Conservation (phyloP, 768 basidiomycete genomes). For the Mycena polygramma region DNA sequence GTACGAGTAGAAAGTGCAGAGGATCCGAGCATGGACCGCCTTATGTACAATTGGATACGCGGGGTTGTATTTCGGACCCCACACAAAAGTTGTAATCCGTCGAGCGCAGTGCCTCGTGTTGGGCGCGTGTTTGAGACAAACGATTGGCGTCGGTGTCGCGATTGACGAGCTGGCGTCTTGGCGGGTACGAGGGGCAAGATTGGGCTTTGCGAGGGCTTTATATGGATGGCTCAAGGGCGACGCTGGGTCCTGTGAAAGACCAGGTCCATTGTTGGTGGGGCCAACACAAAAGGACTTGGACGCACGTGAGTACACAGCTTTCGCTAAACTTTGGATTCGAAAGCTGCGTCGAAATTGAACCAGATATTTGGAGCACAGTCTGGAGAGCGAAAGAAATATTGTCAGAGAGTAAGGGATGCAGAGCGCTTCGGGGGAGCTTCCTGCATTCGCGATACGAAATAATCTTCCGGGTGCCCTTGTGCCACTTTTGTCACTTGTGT, state of each 20-base stretch:
- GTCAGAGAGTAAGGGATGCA: neutral
- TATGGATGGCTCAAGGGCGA: slow-evolving; percentile 5
- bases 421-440: neutral
- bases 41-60: slow-evolving; percentile 11
- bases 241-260: neutral
- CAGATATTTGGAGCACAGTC: neutral
- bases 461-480: neutral
- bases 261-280: slow-evolving; percentile 15
- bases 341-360: neutral
- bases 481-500: neutral
- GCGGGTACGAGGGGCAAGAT: neutral
- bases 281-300: slow-evolving; percentile 20
- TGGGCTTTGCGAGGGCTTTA: neutral
- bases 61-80: neutral
- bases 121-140: slow-evolving; percentile 26
- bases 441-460: neutral
- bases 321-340: neutral
- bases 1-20: slow-evolving; percentile 3
- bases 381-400: no score
- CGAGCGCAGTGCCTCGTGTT: slow-evolving; percentile 35
- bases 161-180: neutral
- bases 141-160: neutral
- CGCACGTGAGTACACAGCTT: slow-evolving; percentile 28
- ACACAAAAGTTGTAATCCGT: slow-evolving; percentile 23
- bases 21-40: slow-evolving; percentile 17